Conservation (phyloP, 306 rosid species). For the Dalbergia cochinchinensis region DNA sequence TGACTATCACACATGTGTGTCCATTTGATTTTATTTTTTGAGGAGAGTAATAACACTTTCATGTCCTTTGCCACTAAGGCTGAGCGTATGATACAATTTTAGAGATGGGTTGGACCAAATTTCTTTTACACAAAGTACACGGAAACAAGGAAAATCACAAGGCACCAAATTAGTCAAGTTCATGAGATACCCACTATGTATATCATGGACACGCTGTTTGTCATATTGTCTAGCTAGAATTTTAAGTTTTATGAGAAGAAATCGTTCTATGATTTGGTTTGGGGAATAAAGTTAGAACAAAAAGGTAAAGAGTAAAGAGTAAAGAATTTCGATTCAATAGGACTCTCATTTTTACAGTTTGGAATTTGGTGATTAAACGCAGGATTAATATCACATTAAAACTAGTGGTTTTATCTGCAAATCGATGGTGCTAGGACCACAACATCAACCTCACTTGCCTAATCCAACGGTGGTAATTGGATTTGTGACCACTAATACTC, state of each 20-base stretch:
- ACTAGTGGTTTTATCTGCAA: conserved; percentile 29
- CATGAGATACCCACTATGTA: conserved; percentile 75
- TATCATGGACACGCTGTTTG: conserved; percentile 56
- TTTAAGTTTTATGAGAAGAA: conserved; percentile 6
- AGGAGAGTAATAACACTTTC: not conserved
- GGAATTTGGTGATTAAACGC: not conserved
- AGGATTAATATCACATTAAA: conserved; percentile 19
- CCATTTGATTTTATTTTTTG: not conserved
- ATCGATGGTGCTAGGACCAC: conserved; percentile 33
- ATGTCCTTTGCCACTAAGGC: conserved; percentile 23
- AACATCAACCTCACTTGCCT: not conserved
- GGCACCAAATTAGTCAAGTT: conserved; percentile 66
- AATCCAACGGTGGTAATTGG: conserved; percentile 59
- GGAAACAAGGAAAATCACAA: conserved; percentile 37
- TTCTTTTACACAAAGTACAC: conserved; percentile 36
- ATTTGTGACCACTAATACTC: conserved; percentile 46
- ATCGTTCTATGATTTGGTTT: conserved; percentile 27
- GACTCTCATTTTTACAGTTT: conserved; percentile 26
- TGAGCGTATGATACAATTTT: conserved; percentile 38
- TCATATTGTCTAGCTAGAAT: conserved; percentile 13
- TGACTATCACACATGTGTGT: too few relatives aligned
- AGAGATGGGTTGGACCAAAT: conserved; percentile 47
- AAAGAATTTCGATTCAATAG: conserved; percentile 1
- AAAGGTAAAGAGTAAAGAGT: not conserved
- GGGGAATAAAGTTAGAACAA: conserved; percentile 28